These are phyloP conservation scores for Diaporthe eres DNA, from an alignment of 2,329 filamentous ascomycete genomes.

Conservation along the genomic window DNA sequence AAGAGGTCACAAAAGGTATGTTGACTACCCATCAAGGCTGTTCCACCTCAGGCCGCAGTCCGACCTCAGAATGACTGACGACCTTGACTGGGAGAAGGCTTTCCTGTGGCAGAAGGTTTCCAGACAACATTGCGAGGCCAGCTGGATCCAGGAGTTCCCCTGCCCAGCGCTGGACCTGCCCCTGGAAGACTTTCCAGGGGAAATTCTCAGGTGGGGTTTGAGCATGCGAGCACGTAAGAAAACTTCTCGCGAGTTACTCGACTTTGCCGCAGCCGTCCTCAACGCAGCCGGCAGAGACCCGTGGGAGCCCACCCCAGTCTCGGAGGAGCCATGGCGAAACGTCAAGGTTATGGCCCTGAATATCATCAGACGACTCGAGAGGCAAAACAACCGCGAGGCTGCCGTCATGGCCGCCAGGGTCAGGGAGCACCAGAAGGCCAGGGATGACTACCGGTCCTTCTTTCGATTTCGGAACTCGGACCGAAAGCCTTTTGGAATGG, in stretches of 20 bases:
- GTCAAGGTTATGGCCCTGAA: background rate
- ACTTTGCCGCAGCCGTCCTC: background rate
- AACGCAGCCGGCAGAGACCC: background rate
- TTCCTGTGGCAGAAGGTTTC: constrained; percentile 35
- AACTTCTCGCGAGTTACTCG: background rate
- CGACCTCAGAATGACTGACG: background rate
- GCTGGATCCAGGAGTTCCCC: background rate
- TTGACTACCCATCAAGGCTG: constrained; percentile 31
- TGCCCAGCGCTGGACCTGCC: background rate
- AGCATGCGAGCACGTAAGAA: background rate
- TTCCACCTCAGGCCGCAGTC: constrained; percentile 28
- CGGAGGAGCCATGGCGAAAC: background rate
- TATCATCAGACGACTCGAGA: background rate
- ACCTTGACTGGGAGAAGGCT: constrained; percentile 11
- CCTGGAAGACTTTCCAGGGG: background rate
- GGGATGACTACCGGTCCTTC: background rate
- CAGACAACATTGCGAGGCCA: background rate
- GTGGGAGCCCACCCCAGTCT: background rate
- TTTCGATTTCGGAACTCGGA: background rate
- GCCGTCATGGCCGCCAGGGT: background rate
- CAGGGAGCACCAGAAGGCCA: background rate
- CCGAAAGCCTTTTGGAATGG: constrained; percentile 5
- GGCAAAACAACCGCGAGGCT: background rate
- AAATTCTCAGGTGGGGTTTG: background rate
- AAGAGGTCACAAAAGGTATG: background rate